Percentiles rank a stretch among this genome's conserved stretches.
Evolutionary conservation across 805 yeast species (phyloP).

Genomic region (Wickerhamiella spandovensis): DNA sequence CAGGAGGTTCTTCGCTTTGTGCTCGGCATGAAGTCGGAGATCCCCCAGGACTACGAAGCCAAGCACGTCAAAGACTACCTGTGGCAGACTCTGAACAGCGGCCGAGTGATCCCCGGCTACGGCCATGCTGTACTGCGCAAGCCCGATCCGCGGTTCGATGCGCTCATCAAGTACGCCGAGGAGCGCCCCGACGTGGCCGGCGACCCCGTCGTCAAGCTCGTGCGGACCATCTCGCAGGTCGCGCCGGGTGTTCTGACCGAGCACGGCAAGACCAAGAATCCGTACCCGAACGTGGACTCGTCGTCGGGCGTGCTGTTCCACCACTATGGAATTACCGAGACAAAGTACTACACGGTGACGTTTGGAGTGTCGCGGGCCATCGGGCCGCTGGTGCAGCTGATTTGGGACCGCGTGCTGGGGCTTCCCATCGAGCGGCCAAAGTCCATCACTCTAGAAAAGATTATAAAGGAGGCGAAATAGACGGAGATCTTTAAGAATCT

Average conservation of each 20-base stretch:
- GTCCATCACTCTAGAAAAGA: constrained; percentile 34
- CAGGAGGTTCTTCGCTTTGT: constrained; percentile 74
- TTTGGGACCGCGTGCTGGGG: constrained; percentile 66
- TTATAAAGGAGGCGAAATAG: constrained; percentile 15
- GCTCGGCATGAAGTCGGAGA: constrained; percentile 38
- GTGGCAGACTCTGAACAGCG: constrained; percentile 58
- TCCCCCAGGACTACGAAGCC: constrained; percentile 27
- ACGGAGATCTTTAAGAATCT: too few species aligned
- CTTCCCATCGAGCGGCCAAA: constrained; percentile 76
- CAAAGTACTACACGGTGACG: constrained; percentile 63
- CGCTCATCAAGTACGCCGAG: constrained; percentile 49
- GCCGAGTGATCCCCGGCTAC: constrained; percentile 77
- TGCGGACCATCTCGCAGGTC: constrained; percentile 48
- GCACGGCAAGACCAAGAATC: constrained; percentile 80
- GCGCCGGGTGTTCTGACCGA: constrained; percentile 63
- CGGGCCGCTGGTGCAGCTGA: constrained; percentile 67
- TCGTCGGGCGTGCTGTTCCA: constrained; percentile 66
- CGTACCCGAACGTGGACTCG: constrained; percentile 75
- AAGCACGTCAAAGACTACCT: constrained; percentile 49
- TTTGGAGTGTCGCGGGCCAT: constrained; percentile 74
- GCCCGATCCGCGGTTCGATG: constrained; percentile 71
- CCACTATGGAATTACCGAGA: constrained; percentile 65
- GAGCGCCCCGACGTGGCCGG: constrained; percentile 39
- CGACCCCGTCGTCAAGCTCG: constrained; percentile 54
- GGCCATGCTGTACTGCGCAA: constrained; percentile 78